Conservation (phyloP, 2,329 filamentous ascomycete species). For the Alternaria gaisen region DNA sequence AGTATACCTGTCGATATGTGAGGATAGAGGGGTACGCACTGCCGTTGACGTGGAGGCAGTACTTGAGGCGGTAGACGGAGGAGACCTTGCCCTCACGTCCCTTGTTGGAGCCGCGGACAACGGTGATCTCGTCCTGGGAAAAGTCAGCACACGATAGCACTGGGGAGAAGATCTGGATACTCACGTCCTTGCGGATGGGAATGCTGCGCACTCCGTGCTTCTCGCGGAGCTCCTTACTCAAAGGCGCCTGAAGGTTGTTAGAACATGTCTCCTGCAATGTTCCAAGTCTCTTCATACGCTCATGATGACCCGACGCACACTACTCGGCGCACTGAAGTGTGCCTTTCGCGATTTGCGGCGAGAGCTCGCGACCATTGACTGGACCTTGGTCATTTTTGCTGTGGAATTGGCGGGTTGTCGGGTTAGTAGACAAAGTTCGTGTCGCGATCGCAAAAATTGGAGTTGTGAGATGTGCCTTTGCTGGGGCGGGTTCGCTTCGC, state of each 20-base stretch:
- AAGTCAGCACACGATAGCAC: conserved; percentile 38
- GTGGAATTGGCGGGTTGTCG: conserved; percentile 45
- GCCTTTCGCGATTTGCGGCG: conserved; percentile 99
- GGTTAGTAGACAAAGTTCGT: conserved; percentile 37
- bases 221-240: conserved; percentile 86
- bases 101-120: conserved; percentile 94
- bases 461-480: conserved; percentile 19
- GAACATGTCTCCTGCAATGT: conserved; percentile 38
- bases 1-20: conserved; percentile 22
- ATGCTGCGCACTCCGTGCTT: conserved; percentile 96
- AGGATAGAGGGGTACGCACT: conserved; percentile 36
- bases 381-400: conserved; percentile 76
- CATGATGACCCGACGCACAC: conserved; percentile 95
- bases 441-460: conserved; percentile 31
- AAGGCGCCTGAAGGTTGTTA: conserved; percentile 49
- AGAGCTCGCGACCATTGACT: conserved; percentile 73
- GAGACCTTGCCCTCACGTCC: conserved; percentile 98
- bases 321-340: conserved; percentile 95
- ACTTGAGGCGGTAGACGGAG: conserved; percentile 83
- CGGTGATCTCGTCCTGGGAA: conserved; percentile 77
- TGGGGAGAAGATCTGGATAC: conserved; percentile 18
- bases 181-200: conserved; percentile 88
- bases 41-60: conserved; percentile 95
- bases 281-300: conserved; percentile 73
- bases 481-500: conserved; percentile 22